Conservation (phyloP, 108 stramenopile genomes). For the Conticribra guillardii region DNA sequence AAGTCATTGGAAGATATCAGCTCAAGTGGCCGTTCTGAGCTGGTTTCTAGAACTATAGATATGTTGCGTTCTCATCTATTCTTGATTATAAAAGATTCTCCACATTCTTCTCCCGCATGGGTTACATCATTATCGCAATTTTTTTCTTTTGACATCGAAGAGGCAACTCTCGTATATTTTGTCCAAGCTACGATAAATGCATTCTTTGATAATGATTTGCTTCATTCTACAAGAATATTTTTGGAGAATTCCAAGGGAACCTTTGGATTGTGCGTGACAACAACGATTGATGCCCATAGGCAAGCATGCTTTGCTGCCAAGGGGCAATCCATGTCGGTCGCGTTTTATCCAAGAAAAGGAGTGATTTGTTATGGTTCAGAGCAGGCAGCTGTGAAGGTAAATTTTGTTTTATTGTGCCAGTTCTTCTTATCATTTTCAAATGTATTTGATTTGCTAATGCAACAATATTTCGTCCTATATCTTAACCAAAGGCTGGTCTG, state of each 20-base stretch:
- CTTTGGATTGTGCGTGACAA: conserved; percentile 64
- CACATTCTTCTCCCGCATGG: not conserved
- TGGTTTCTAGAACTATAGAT: not conserved
- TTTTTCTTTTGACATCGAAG: conserved; percentile 12
- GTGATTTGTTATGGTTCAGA: conserved; percentile 72
- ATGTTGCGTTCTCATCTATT: not conserved
- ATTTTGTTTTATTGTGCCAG: not conserved
- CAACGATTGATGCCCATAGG: conserved; percentile 70
- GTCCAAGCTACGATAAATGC: conserved; percentile 50
- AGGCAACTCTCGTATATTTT: conserved; percentile 5
- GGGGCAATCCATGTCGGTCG: conserved; percentile 69
- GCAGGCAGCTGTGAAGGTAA: conserved; percentile 70
- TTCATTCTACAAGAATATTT: conserved; percentile 52
- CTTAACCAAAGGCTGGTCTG: conserved; percentile 60
- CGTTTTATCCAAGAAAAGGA: conserved; percentile 71
- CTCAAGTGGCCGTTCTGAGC: not conserved
- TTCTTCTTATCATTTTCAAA: not conserved
- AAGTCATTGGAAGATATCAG: conserved; percentile 17
- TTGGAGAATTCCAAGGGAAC: conserved; percentile 65
- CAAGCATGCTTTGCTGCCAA: conserved; percentile 69
- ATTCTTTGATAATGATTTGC: conserved; percentile 75
- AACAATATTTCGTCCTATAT: too few species aligned
- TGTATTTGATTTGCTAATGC: too few species aligned
- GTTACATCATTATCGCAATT: not conserved
- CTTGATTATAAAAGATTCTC: not conserved